Conservation (phyloP, 345 rosid genomes). For the Salix dunnii region DNA sequence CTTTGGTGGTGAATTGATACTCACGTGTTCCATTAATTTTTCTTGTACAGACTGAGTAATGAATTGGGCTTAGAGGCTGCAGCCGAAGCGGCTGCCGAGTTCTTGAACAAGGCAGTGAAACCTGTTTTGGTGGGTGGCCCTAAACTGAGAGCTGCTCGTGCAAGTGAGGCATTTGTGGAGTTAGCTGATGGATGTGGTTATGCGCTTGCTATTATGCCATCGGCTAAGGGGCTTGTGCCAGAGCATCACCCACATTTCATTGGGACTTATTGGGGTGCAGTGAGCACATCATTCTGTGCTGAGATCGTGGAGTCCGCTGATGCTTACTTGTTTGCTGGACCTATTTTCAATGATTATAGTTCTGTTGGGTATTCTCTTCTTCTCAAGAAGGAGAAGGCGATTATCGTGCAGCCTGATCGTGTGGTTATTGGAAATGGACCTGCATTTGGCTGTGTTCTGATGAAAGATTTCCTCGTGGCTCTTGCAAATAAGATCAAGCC, state of each 20-base stretch:
- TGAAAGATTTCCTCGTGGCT: constrained; percentile 66
- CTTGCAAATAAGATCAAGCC: constrained; percentile 52
- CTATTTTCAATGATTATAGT: constrained; percentile 76
- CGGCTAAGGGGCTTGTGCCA: constrained; percentile 67
- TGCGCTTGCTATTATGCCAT: constrained; percentile 67
- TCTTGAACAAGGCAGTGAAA: constrained; percentile 75
- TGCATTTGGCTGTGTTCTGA: constrained; percentile 68
- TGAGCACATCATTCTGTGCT: constrained; percentile 70
- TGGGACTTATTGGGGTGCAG: constrained; percentile 84
- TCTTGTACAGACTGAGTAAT: constrained; percentile 47
- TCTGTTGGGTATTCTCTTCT: constrained; percentile 83
- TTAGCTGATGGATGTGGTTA: constrained; percentile 65
- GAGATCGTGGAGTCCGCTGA: constrained; percentile 87
- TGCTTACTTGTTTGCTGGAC: constrained; percentile 78
- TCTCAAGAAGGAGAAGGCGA: constrained; percentile 79
- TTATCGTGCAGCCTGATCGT: constrained; percentile 66
- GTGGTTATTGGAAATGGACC: constrained; percentile 68
- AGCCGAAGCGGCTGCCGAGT: constrained; percentile 65
- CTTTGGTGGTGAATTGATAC: background rate
- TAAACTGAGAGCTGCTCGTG: constrained; percentile 57
- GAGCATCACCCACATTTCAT: constrained; percentile 73
- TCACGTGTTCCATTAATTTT: background rate
- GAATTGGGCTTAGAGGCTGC: constrained; percentile 63
- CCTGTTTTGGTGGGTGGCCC: constrained; percentile 76
- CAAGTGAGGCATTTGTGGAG: constrained; percentile 50